These are phyloP conservation scores for Ceratocystiopsis minuta DNA, from an alignment of 2,329 filamentous ascomycete species.

Conservation along the genomic window DNA sequence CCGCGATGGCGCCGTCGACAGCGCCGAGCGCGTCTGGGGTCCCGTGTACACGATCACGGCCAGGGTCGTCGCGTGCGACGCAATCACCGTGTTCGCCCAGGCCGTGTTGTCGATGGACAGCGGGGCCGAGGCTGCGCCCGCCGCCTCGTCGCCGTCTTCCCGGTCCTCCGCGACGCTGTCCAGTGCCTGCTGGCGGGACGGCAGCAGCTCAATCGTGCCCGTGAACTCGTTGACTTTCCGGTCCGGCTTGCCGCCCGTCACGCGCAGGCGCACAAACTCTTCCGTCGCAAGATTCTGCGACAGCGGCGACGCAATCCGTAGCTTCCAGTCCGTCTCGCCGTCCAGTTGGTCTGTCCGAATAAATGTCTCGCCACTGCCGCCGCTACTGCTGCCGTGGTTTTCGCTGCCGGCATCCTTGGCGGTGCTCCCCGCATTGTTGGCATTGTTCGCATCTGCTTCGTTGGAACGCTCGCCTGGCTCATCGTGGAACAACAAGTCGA, in stretches of 20 bases:
- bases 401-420: slow-evolving; percentile 12
- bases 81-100: slow-evolving; percentile 95
- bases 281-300: slow-evolving; percentile 60
- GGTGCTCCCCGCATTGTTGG: background rate
- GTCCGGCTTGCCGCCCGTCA: slow-evolving; percentile 80
- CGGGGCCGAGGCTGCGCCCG: slow-evolving; percentile 28
- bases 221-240: slow-evolving; percentile 89
- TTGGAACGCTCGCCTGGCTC: slow-evolving; percentile 4
- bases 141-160: slow-evolving; percentile 1
- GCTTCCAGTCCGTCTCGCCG: slow-evolving; percentile 96
- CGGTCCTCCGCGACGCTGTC: background rate
- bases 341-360: slow-evolving; percentile 95
- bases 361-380: slow-evolving; percentile 69
- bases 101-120: slow-evolving; percentile 93
- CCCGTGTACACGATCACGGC: slow-evolving; percentile 91
- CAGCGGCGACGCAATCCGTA: slow-evolving; percentile 69
- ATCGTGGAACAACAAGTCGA: slow-evolving; percentile 4
- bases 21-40: slow-evolving; percentile 76
- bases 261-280: slow-evolving; percentile 50
- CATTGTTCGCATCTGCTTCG: no score
- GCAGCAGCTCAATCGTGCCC: slow-evolving; percentile 64
- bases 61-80: slow-evolving; percentile 74
- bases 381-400: slow-evolving; percentile 7
- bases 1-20: slow-evolving; percentile 79
- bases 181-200: slow-evolving; percentile 19